These are phyloP conservation scores for Tillandsia fasciculata DNA, from an alignment of 176 grass and related monocot genomes.

Conservation along the genomic window DNA sequence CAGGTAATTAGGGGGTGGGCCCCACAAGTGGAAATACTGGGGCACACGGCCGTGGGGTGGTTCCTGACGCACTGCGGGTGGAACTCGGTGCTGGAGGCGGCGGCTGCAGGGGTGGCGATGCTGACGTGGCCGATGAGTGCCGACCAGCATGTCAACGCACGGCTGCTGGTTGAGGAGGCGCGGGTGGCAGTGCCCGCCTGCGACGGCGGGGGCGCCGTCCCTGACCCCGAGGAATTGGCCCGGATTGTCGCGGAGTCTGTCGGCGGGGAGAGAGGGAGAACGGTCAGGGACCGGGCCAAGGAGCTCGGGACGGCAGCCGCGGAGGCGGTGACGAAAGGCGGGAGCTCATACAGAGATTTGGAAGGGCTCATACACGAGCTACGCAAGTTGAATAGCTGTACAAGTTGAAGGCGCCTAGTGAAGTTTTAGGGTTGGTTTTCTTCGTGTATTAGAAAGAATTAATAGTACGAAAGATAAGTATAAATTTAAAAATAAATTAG, in stretches of 20 bases:
- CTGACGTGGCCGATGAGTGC: slow-evolving; percentile 60
- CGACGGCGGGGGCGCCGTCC: slow-evolving; percentile 27
- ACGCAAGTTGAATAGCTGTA: neutral
- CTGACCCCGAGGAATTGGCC: slow-evolving; percentile 31
- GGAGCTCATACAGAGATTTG: slow-evolving; percentile 31
- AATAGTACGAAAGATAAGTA: no score
- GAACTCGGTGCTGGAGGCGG: slow-evolving; percentile 59
- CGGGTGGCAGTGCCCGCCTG: slow-evolving; percentile 28
- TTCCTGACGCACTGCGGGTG: slow-evolving; percentile 63
- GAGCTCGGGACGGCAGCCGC: slow-evolving; percentile 29
- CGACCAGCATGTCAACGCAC: slow-evolving; percentile 65
- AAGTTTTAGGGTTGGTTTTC: no score
- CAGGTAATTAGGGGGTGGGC: slow-evolving; percentile 54
- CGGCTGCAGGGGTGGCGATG: slow-evolving; percentile 53
- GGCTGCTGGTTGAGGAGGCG: slow-evolving; percentile 45
- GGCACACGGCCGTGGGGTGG: slow-evolving; percentile 48
- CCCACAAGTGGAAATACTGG: slow-evolving; percentile 54
- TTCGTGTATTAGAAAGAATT: no score
- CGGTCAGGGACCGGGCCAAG: slow-evolving; percentile 16
- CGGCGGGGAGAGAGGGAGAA: slow-evolving; percentile 15
- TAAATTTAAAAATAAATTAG: no score
- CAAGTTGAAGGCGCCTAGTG: no score
- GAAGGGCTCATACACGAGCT: neutral
- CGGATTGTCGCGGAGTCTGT: slow-evolving; percentile 20
- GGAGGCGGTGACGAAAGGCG: slow-evolving; percentile 21